phyloP scores from a whole-genome alignment of 2,329 filamentous ascomycete species.

The Colletotrichum godetiae region DNA sequence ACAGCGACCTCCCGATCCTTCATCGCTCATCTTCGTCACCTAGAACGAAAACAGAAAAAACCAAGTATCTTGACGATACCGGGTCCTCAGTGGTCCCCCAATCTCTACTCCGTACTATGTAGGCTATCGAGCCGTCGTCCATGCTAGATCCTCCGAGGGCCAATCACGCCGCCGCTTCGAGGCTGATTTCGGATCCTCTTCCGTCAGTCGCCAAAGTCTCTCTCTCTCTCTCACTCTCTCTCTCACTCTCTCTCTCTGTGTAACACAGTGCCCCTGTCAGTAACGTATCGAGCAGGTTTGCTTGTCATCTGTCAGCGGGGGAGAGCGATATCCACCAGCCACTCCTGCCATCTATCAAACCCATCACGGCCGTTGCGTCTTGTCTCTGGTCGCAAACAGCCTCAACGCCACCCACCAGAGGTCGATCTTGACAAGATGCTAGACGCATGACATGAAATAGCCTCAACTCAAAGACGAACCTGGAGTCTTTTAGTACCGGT shows the following conservation, averaged over 20 bases:
- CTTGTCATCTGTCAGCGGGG: constrained; percentile 20
- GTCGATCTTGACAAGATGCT: neutral
- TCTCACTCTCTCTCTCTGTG: neutral
- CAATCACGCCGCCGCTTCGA: neutral
- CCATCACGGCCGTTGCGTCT: neutral
- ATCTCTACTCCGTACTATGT: too few relatives aligned
- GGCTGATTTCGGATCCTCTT: neutral
- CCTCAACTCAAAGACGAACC: neutral
- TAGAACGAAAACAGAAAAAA: neutral
- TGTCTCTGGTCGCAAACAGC: constrained; percentile 11
- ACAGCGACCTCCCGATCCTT: neutral
- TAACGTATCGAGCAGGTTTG: neutral
- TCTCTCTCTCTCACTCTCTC: too few relatives aligned
- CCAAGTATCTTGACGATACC: neutral
- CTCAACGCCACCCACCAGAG: neutral
- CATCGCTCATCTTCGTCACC: neutral
- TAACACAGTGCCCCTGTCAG: constrained; percentile 17
- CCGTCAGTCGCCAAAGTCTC: neutral
- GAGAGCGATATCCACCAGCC: constrained; percentile 19
- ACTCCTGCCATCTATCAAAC: constrained; percentile 25
- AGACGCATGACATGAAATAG: neutral
- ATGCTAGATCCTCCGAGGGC: neutral
- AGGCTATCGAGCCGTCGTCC: neutral
- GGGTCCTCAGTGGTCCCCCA: neutral
- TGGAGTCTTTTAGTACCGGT: neutral